These are phyloP conservation scores for Populus deltoides DNA, from an alignment of 345 rosid genomes.

Conservation along the genomic window DNA sequence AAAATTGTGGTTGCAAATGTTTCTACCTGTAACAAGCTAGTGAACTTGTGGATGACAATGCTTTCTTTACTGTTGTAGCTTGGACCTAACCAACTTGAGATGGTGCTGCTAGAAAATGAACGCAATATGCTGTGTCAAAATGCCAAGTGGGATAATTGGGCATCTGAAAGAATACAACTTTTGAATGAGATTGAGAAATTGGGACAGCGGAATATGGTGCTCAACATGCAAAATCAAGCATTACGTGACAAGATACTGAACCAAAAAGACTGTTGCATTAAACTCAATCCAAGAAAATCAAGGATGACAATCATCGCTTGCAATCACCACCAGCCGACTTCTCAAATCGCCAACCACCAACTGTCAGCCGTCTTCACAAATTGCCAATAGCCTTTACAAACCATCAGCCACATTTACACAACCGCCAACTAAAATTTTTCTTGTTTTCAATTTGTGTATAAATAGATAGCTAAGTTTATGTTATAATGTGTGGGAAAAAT, in stretches of 20 bases:
- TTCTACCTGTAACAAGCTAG: background rate
- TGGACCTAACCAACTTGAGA: background rate
- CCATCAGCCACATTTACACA: too few species aligned
- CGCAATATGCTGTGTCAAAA: background rate
- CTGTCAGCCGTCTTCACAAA: too few species aligned
- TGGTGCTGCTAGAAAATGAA: background rate
- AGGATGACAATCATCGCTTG: too few species aligned
- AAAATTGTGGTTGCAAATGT: background rate
- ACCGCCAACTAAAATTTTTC: too few species aligned
- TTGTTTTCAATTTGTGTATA: too few species aligned
- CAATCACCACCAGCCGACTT: too few species aligned
- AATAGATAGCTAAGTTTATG: too few species aligned
- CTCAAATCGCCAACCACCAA: too few species aligned
- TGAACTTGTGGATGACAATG: background rate
- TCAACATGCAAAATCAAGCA: background rate
- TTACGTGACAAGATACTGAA: background rate
- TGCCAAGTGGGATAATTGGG: background rate
- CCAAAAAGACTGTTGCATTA: background rate
- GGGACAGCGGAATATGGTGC: background rate
- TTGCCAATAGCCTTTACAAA: too few species aligned
- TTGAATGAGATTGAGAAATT: background rate
- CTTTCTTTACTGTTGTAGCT: background rate
- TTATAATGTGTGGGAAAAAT: too few species aligned
- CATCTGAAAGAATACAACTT: background rate
- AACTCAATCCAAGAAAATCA: too few species aligned